Evolutionary conservation across 352 stramenopile species (phyloP).

Genomic region (Saprolegnia diclina): DNA sequence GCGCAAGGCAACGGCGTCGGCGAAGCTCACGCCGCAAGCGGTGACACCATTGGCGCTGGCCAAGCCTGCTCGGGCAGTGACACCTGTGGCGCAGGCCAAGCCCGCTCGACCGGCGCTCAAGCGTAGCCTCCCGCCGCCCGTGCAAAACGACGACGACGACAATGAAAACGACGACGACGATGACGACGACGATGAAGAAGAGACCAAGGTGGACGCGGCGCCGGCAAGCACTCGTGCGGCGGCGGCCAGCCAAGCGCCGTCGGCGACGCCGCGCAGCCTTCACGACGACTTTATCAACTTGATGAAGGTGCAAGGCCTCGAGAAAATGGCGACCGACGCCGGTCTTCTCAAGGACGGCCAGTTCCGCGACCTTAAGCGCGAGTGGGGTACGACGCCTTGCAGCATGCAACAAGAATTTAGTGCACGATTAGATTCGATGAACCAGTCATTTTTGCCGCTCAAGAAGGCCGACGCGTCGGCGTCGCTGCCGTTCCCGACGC

Average conservation of each 20-base stretch:
- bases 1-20: constrained; percentile 1
- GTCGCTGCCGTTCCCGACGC: background rate
- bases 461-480: constrained; percentile 1
- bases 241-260: constrained; percentile 10
- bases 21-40: background rate
- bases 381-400: constrained; percentile 20
- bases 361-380: constrained; percentile 56
- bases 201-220: constrained; percentile 22
- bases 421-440: background rate
- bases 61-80: background rate
- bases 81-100: background rate
- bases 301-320: constrained; percentile 76
- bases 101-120: constrained; percentile 31
- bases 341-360: constrained; percentile 68
- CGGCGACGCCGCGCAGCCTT: constrained; percentile 60
- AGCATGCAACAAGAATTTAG: background rate
- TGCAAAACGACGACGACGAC: constrained; percentile 60
- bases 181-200: constrained; percentile 7
- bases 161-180: background rate
- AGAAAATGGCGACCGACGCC: constrained; percentile 77
- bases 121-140: constrained; percentile 73
- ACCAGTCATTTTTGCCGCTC: constrained; percentile 8
- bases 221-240: constrained; percentile 5
- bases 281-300: constrained; percentile 84
- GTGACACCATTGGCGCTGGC: background rate